Base-by-base conservation (phyloP, 2,329 filamentous ascomycete species). In the Fusarium sp. region DNA sequence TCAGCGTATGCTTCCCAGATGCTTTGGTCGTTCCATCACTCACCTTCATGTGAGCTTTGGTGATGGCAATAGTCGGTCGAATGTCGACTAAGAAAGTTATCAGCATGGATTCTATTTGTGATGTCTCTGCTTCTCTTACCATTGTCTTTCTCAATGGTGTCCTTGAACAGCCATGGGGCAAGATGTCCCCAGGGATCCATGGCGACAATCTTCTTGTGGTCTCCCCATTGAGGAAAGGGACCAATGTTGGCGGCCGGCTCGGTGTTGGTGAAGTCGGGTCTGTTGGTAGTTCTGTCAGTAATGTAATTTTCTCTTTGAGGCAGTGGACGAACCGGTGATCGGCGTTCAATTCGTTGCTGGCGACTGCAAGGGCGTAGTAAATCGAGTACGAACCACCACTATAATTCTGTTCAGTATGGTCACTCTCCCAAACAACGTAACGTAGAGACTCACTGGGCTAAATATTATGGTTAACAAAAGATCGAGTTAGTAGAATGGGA, bases 101-200 rank as follows among this genome's bases (percentile, higher is more conserved):
- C 40, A 77, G 61, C 52, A 20, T 18, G 12, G 10, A 12, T 42
- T 30, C 12, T 15, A 25, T 25, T 32, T 8, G 7, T 9, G 11
- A n/a, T 27, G 16, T 25, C 30, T 5, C 79, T 59, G 7, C 14
- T 59, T 12, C 8, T 2, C 25, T 24, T 79, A 88, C 88, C 83
- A 73, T 93, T 89, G 46, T 98, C 90, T 53, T 91, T 89, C 51
- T 92, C 86, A 75, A 96, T 94, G 47, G 89, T 86, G 68, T 95
- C 90, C 70, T 92, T 92, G 83, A 91, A 97, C 4, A 97, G 82
- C 91, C 91, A 95, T 11, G 93, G 93, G 11, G 91, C 88, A 65
- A 97, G 84, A 82, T 98, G 96, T 9, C 96, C 95, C 79, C 92
- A 93, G 0, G 95, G 95, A 78, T 98, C 96, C 94, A 99, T 97